phyloP scores from a whole-genome alignment of 176 grass and related monocot genomes.

The Carex littledalei region DNA sequence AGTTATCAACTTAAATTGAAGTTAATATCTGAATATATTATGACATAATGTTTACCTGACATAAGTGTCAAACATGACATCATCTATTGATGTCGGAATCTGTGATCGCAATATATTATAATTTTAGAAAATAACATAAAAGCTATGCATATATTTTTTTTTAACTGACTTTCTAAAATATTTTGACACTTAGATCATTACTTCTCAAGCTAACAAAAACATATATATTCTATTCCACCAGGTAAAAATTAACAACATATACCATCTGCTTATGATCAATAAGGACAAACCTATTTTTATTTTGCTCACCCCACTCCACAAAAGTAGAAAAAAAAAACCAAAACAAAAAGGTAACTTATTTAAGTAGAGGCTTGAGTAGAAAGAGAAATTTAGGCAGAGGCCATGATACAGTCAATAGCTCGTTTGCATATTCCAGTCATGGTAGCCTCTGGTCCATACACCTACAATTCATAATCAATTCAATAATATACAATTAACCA shows the following conservation, averaged over 20 bases:
- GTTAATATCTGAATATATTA: no score
- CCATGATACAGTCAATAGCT: conserved; percentile 85
- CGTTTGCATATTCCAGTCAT: conserved; percentile 97
- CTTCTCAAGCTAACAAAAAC: background rate
- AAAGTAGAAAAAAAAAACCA: background rate
- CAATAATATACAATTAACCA: background rate
- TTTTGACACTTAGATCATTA: no score
- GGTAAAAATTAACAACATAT: background rate
- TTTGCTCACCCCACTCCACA: background rate
- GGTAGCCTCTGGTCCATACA: conserved; percentile 89
- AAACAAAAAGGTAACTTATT: background rate
- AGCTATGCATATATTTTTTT: no score
- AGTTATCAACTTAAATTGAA: no score
- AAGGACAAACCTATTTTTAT: background rate
- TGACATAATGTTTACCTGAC: no score
- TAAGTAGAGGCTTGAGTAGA: background rate
- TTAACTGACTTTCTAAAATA: no score
- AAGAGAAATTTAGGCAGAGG: conserved; percentile 28
- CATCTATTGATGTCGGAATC: no score
- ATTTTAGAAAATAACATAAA: no score
- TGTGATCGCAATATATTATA: no score
- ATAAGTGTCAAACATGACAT: no score
- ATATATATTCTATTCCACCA: background rate
- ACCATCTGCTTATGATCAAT: background rate
- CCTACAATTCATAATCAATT: conserved; percentile 38